Evolutionary conservation across 2,329 filamentous ascomycete species (phyloP), one percentile per base, ranked within the genome.

Genomic region (Penicillium sp.): DNA sequence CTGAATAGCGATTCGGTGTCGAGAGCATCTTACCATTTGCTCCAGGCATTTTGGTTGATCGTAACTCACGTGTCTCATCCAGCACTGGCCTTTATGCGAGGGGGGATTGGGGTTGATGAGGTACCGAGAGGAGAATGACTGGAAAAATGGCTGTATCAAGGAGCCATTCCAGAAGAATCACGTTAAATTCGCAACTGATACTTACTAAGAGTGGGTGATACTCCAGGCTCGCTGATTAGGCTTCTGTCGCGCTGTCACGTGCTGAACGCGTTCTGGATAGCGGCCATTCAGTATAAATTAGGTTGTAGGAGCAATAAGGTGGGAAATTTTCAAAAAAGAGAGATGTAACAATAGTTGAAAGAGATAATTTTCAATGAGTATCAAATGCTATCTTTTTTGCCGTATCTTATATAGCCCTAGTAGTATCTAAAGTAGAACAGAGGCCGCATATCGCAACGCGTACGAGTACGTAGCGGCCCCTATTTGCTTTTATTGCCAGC

Each of bases 11-110:
- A 19, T 46, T 29, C n/a, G 1, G 8, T 38, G 16, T 41, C 2
- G n/a, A 10, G n/a, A 19, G 9, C 27, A 44, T 36, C 62, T 66
- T 59, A 74, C 72, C 68, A 59, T 66, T 68, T 45, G 64, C 57
- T 31, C 55, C 47, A 19, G 67, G 58, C 71, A 73, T 72, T 29
- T 55, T 64, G 47, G 44, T 41, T 11, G 16, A 19, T 31, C 21
- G 16, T 23, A 46, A 11, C 15, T 50, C 54, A 13, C 27, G 49
- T 36, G 34, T 38, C 39, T 34, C 11, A 29, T 38, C 29, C 9
- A 41, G 27, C 2, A 11, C 13, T 33, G 16, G 15, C n/a, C 43
- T 23, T 19, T 29, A n/a, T 34, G 49, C 16, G 31, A 9, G 16
- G 13, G 31, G 21, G 8, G 25, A n/a, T 38, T 31, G 19, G 13